Conservation (phyloP, 2,329 filamentous ascomycete genomes). For the Ceratocystis colombiana region DNA sequence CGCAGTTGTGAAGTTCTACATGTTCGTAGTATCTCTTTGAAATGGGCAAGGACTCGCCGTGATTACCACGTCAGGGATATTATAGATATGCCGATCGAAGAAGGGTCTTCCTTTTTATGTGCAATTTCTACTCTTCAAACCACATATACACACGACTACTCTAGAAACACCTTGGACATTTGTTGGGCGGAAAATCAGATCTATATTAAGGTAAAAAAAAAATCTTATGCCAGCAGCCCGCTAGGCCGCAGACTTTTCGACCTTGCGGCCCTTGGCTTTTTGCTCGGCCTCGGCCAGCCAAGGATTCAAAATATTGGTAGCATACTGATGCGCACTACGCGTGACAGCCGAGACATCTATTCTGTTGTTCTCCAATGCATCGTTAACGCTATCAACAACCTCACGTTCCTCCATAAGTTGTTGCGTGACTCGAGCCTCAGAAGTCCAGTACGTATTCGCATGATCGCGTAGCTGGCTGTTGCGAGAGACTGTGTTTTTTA, state of each 20-base stretch:
- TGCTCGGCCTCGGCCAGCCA: slow-evolving; percentile 21
- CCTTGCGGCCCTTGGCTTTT: slow-evolving; percentile 15
- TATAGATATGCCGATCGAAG: too few species aligned
- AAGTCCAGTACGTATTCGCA: slow-evolving; percentile 66
- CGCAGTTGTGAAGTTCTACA: neutral
- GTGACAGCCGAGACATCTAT: slow-evolving; percentile 53
- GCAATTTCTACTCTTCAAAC: too few species aligned
- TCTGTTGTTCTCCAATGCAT: slow-evolving; percentile 49
- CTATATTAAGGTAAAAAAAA: neutral
- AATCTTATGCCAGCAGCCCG: neutral
- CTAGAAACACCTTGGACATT: neutral
- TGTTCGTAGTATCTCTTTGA: neutral
- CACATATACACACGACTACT: too few species aligned
- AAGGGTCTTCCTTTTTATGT: too few species aligned
- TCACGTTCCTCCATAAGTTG: slow-evolving; percentile 71
- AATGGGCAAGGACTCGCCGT: neutral
- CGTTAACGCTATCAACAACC: slow-evolving; percentile 60
- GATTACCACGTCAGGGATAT: too few species aligned
- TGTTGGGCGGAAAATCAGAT: neutral
- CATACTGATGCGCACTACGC: slow-evolving; percentile 54
- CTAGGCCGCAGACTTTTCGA: neutral
- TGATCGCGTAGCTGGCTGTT: slow-evolving; percentile 59
- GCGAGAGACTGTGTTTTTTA: slow-evolving; percentile 69
- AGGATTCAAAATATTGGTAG: slow-evolving; percentile 35
- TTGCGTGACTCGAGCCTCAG: slow-evolving; percentile 61